phyloP scores from a whole-genome alignment of 768 basidiomycete genomes.

The Mycena galericulata region DNA sequence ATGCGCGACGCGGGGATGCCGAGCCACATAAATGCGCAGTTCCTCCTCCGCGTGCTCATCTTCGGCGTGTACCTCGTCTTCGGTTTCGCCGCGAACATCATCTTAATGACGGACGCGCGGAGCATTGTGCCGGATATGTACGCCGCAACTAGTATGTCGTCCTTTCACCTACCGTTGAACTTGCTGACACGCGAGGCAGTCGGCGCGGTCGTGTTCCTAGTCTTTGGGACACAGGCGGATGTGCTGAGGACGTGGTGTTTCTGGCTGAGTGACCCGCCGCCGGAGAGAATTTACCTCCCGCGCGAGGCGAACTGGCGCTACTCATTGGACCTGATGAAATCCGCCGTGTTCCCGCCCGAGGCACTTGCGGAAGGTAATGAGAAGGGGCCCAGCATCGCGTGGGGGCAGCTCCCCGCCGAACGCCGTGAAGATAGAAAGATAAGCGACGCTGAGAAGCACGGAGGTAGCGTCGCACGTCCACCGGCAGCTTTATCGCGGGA shows the following conservation, averaged over 20 bases:
- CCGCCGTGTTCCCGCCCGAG: constrained; percentile 4
- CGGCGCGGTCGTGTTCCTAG: constrained; percentile 50
- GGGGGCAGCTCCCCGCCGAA: background rate
- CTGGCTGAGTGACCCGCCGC: constrained; percentile 35
- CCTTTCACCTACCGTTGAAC: background rate
- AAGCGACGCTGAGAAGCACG: no score
- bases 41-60: constrained; percentile 47
- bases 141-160: constrained; percentile 46
- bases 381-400: background rate
- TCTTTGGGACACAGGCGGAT: constrained; percentile 54
- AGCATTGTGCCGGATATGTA: constrained; percentile 46
- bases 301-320: constrained; percentile 22
- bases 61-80: constrained; percentile 49
- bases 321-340: constrained; percentile 18
- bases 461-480: background rate
- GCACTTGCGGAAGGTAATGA: background rate
- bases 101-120: constrained; percentile 39
- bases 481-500: background rate
- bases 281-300: constrained; percentile 11
- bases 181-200: constrained; percentile 35
- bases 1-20: constrained; percentile 44
- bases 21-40: constrained; percentile 39
- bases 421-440: no score
- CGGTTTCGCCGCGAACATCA: constrained; percentile 47
- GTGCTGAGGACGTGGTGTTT: constrained; percentile 50